phyloP scores from a whole-genome alignment of 2,329 filamentous ascomycete genomes.

The Nemania sp. region DNA sequence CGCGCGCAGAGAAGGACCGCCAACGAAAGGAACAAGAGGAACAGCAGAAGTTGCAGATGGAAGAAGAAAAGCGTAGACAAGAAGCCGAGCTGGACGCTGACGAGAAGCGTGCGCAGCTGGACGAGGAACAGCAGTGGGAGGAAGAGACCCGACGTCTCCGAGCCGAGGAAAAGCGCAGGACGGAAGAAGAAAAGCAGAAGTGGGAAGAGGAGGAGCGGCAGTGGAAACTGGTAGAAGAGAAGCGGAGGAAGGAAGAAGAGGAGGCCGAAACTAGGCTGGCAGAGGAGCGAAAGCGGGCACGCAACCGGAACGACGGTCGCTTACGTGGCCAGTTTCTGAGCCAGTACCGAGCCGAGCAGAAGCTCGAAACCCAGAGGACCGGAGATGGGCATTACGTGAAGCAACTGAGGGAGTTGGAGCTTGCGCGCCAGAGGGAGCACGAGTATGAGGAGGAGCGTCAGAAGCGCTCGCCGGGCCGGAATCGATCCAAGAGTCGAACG shows the following conservation, averaged over 20 bases:
- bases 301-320: slow-evolving; percentile 65
- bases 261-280: slow-evolving; percentile 70
- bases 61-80: slow-evolving; percentile 56
- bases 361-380: slow-evolving; percentile 45
- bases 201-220: slow-evolving; percentile 78
- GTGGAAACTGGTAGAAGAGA: slow-evolving; percentile 79
- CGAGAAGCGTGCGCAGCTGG: slow-evolving; percentile 63
- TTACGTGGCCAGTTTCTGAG: slow-evolving; percentile 84
- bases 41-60: slow-evolving; percentile 57
- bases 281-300: slow-evolving; percentile 66
- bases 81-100: slow-evolving; percentile 57
- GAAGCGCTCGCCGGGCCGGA: slow-evolving; percentile 47
- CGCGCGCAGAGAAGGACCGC: slow-evolving; percentile 82
- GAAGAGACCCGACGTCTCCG: slow-evolving; percentile 64
- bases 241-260: slow-evolving; percentile 71
- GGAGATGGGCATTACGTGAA: slow-evolving; percentile 63
- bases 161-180: slow-evolving; percentile 64
- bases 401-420: slow-evolving; percentile 73
- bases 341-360: slow-evolving; percentile 79
- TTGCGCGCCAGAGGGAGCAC: slow-evolving; percentile 64
- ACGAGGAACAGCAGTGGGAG: slow-evolving; percentile 71
- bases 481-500: slow-evolving; percentile 42
- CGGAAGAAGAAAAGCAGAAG: slow-evolving; percentile 69
- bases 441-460: slow-evolving; percentile 64
- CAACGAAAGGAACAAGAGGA: slow-evolving; percentile 61